These are phyloP conservation scores for Gliomastix tumulicola DNA, from an alignment of 2,329 filamentous ascomycete genomes.

Conservation along the genomic window DNA sequence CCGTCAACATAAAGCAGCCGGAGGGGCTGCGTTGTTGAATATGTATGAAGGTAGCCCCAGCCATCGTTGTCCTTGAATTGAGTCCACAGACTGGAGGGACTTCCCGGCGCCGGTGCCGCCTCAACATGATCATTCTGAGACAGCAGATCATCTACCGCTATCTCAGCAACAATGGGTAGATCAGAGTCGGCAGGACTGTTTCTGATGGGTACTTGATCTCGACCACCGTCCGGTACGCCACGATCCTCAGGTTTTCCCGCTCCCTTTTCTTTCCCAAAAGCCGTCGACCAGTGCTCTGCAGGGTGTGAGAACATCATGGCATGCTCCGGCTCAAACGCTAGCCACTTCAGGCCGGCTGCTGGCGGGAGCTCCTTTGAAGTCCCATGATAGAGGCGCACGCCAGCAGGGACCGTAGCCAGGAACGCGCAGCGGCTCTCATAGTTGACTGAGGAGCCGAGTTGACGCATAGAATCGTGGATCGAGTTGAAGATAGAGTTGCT, in stretches of 20 bases:
- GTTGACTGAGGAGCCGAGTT: neutral
- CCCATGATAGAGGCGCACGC: neutral
- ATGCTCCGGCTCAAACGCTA: neutral
- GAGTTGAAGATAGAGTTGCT: conserved; percentile 1
- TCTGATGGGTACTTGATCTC: too few relatives aligned
- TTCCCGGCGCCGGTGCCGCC: neutral
- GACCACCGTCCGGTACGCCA: too few relatives aligned
- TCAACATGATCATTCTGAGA: too few relatives aligned
- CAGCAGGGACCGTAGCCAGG: neutral
- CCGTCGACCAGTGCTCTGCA: too few relatives aligned
- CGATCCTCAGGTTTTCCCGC: too few relatives aligned
- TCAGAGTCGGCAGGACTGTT: neutral
- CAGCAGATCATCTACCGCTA: too few relatives aligned
- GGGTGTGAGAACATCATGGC: neutral
- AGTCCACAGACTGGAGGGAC: neutral
- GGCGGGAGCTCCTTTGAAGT: neutral
- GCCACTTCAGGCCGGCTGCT: neutral
- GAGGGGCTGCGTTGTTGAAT: neutral
- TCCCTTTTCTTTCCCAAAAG: too few relatives aligned
- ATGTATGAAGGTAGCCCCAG: neutral
- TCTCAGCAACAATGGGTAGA: too few relatives aligned
- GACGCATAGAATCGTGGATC: neutral
- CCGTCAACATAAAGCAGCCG: neutral
- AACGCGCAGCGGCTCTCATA: neutral
- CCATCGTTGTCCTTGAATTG: neutral